Evolutionary conservation across 192 early-diverging fungal genomes (phyloP).

Genomic region (Coemansia sp.): DNA sequence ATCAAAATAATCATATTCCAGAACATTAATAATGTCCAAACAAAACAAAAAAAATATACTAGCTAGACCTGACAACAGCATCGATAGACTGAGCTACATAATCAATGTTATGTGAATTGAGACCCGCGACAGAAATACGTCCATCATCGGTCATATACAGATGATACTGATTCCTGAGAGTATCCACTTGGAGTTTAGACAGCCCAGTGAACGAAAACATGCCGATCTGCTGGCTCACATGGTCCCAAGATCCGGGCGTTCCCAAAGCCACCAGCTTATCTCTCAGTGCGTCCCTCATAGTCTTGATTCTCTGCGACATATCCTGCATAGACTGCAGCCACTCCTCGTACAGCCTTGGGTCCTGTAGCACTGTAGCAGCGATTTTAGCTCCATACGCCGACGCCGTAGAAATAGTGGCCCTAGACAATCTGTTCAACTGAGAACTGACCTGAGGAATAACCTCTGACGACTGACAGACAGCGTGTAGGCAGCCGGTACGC

Average conservation of each 20-base stretch:
- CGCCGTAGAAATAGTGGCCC: slow-evolving; percentile 89
- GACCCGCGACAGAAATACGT: slow-evolving; percentile 93
- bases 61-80: slow-evolving; percentile 71
- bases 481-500: slow-evolving; percentile 84
- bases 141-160: slow-evolving; percentile 95
- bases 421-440: slow-evolving; percentile 83
- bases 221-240: slow-evolving; percentile 95
- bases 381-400: slow-evolving; percentile 90
- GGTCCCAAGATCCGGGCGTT: slow-evolving; percentile 95
- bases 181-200: slow-evolving; percentile 71
- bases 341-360: slow-evolving; percentile 75
- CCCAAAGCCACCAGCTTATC: slow-evolving; percentile 67
- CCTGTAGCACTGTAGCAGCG: slow-evolving; percentile 82
- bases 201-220: slow-evolving; percentile 99
- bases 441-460: slow-evolving; percentile 65
- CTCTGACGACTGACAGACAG: slow-evolving; percentile 64
- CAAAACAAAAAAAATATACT: not conserved
- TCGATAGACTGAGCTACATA: slow-evolving; percentile 91
- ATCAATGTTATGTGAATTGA: slow-evolving; percentile 85
- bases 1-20: no score
- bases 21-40: no score
- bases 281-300: slow-evolving; percentile 79
- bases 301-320: slow-evolving; percentile 91
- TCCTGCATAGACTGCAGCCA: slow-evolving; percentile 76
- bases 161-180: slow-evolving; percentile 84